phyloP scores from a whole-genome alignment of 2,329 filamentous ascomycete genomes.

The Talaromyces islandicus region DNA sequence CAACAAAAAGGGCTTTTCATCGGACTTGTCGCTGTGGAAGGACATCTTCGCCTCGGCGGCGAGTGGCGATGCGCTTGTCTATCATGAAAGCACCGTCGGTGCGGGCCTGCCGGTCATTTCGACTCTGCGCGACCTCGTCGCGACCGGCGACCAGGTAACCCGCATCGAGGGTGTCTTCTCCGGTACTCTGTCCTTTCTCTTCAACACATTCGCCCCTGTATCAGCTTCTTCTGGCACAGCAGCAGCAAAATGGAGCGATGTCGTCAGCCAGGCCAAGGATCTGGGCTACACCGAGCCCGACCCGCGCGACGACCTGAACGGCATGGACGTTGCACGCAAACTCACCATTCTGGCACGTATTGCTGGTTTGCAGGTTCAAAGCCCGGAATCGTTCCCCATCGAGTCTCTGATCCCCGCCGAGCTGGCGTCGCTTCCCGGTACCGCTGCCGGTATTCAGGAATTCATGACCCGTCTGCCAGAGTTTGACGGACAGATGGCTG shows the following conservation, averaged over 20 bases:
- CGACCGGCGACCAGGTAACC: slow-evolving; percentile 84
- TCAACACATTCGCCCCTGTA: slow-evolving; percentile 91
- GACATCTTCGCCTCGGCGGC: slow-evolving; percentile 73
- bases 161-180: slow-evolving; percentile 97
- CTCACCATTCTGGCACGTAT: slow-evolving; percentile 88
- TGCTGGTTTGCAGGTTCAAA: slow-evolving; percentile 72
- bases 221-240: slow-evolving; percentile 52
- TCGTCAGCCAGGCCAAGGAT: slow-evolving; percentile 87
- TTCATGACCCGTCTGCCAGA: slow-evolving; percentile 75
- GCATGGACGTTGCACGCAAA: slow-evolving; percentile 88
- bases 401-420: slow-evolving; percentile 88
- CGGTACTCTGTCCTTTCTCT: slow-evolving; percentile 95
- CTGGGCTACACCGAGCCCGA: slow-evolving; percentile 90
- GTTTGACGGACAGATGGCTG: slow-evolving; percentile 87
- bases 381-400: slow-evolving; percentile 84
- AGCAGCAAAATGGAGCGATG: slow-evolving; percentile 74
- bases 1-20: slow-evolving; percentile 97
- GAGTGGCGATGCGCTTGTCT: slow-evolving; percentile 64
- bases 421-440: slow-evolving; percentile 65
- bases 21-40: slow-evolving; percentile 73
- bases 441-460: slow-evolving; percentile 59
- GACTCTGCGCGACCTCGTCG: slow-evolving; percentile 87
- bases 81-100: slow-evolving; percentile 92
- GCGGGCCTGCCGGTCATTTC: slow-evolving; percentile 91
- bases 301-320: slow-evolving; percentile 79